phyloP scores from a whole-genome alignment of 371 early-diverging fungal genomes.

The Homolaphlyctis polyrhiza region DNA sequence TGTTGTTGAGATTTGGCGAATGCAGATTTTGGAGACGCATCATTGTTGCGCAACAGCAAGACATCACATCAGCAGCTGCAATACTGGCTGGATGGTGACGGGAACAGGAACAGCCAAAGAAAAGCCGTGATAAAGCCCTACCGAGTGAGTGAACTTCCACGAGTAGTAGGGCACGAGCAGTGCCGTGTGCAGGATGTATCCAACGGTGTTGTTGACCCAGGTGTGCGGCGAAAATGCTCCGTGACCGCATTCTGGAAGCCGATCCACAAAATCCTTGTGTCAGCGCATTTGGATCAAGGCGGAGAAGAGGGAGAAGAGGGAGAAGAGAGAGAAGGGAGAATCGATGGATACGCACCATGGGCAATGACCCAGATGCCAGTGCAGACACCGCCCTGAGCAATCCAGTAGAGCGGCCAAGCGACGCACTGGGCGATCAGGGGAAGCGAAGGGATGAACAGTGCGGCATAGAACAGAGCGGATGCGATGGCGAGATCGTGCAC shows the following conservation, averaged over 20 bases:
- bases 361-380: slow-evolving; percentile 88
- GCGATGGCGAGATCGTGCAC: slow-evolving; percentile 61
- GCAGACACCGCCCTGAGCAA: slow-evolving; percentile 69
- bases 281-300: background rate
- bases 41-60: too few relatives aligned
- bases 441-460: slow-evolving; percentile 59
- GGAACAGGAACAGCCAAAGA: background rate
- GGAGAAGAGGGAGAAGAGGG: background rate
- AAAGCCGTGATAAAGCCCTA: background rate
- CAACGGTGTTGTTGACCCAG: slow-evolving; percentile 72
- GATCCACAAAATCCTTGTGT: background rate
- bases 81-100: too few relatives aligned
- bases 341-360: slow-evolving; percentile 50
- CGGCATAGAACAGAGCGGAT: slow-evolving; percentile 55
- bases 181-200: slow-evolving; percentile 50
- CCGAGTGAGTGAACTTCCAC: slow-evolving; percentile 18
- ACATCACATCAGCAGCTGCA: too few relatives aligned
- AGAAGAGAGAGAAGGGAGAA: background rate
- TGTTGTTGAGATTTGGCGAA: slow-evolving; percentile 48
- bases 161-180: slow-evolving; percentile 17
- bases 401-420: slow-evolving; percentile 75
- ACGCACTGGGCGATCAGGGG: slow-evolving; percentile 8
- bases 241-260: slow-evolving; percentile 59
- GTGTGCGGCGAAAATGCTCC: slow-evolving; percentile 74
- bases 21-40: slow-evolving; percentile 45